Evolutionary conservation across 495 filamentous ascomycete genomes (phyloP).

Genomic region (Neurospora sp.): DNA sequence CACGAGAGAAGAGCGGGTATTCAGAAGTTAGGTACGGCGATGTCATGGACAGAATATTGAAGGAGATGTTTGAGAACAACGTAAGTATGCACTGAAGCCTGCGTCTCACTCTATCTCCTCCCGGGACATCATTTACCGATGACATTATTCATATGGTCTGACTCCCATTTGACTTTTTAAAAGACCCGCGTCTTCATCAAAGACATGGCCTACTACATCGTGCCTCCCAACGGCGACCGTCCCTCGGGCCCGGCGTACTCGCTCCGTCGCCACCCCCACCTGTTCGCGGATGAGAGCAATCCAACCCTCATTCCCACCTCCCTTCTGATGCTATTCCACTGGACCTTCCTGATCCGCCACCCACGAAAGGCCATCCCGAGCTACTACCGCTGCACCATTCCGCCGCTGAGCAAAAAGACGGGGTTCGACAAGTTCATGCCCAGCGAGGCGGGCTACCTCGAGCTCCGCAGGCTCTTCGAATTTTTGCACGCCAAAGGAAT

Average conservation of each 20-base stretch:
- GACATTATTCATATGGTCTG: not conserved
- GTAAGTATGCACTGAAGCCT: conserved; percentile 12
- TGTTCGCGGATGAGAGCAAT: conserved; percentile 58
- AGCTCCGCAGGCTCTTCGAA: conserved; percentile 77
- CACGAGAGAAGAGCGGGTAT: conserved; percentile 64
- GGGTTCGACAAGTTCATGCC: conserved; percentile 82
- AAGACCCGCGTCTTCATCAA: conserved; percentile 93
- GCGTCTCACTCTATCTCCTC: not conserved
- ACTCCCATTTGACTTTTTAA: conserved; percentile 20
- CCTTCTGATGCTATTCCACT: conserved; percentile 68
- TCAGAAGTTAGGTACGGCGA: conserved; percentile 62
- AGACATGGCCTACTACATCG: conserved; percentile 84
- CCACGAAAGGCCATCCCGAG: conserved; percentile 78
- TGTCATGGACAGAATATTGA: conserved; percentile 61
- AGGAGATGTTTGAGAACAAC: conserved; percentile 43
- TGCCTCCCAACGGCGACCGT: conserved; percentile 54
- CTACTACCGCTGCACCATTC: conserved; percentile 93
- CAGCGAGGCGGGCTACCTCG: conserved; percentile 78
- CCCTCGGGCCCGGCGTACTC: conserved; percentile 10
- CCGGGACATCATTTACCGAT: not conserved
- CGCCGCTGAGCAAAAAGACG: conserved; percentile 68
- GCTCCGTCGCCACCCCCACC: not conserved
- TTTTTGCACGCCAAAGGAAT: conserved; percentile 54
- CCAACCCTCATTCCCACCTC: conserved; percentile 72
- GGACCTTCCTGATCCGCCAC: conserved; percentile 95